These are phyloP conservation scores for Pythium rhizo-oryzae DNA, from an alignment of 352 stramenopile species.

Conservation along the genomic window DNA sequence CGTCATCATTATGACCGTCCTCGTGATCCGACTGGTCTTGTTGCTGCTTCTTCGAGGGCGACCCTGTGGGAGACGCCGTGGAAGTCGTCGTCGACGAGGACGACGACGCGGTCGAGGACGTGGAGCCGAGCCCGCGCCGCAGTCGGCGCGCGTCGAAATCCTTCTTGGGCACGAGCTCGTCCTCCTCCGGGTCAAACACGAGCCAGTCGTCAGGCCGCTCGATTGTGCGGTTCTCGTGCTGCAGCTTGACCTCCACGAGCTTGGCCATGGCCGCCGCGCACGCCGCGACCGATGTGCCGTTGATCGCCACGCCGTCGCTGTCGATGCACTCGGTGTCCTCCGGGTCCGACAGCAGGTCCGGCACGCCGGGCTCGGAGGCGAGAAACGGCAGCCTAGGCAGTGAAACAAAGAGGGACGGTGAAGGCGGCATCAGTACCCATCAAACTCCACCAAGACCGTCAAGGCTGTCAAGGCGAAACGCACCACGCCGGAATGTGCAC, in stretches of 20 bases:
- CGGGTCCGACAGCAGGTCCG: slow-evolving; percentile 62
- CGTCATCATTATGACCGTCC: too few relatives aligned
- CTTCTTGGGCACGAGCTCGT: slow-evolving; percentile 67
- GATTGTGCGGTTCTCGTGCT: slow-evolving; percentile 55
- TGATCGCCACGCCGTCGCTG: slow-evolving; percentile 27
- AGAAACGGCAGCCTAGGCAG: slow-evolving; percentile 54
- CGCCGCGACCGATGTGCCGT: slow-evolving; percentile 33
- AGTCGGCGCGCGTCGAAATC: slow-evolving; percentile 14
- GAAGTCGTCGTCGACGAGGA: slow-evolving; percentile 20
- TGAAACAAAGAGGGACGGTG: too few relatives aligned
- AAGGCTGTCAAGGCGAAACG: too few relatives aligned
- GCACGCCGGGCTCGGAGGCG: slow-evolving; percentile 55
- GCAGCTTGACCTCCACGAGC: slow-evolving; percentile 63
- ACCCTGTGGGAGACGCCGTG: slow-evolving; percentile 9
- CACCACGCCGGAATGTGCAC: slow-evolving; percentile 59
- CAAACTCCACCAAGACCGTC: too few relatives aligned
- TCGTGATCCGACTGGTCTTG: neutral
- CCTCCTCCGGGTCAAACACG: slow-evolving; percentile 68
- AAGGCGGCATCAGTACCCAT: neutral
- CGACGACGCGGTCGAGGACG: slow-evolving; percentile 15
- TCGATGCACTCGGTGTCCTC: slow-evolving; percentile 30
- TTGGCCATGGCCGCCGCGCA: slow-evolving; percentile 42
- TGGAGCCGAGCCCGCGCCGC: slow-evolving; percentile 14
- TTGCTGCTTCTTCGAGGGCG: slow-evolving; percentile 21
- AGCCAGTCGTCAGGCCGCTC: slow-evolving; percentile 69